Evolutionary conservation across 345 rosid genomes (phyloP).

Genomic region (Diplotaxis tenuifolia): DNA sequence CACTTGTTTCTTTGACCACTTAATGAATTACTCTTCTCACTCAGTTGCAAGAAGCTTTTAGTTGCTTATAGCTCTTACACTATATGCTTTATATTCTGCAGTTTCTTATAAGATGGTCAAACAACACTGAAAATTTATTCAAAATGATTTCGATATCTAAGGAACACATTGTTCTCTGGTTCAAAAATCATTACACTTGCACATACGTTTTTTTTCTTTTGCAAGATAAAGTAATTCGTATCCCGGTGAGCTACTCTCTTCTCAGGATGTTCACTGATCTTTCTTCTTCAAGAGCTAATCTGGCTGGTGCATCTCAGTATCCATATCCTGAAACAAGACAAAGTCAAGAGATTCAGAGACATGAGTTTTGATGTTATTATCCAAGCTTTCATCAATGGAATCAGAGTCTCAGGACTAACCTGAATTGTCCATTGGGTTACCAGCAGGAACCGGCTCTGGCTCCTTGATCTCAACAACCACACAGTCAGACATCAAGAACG

Average conservation of each 20-base stretch:
- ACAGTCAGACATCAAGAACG: constrained; percentile 95
- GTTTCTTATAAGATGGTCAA: neutral
- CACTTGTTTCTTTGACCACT: constrained; percentile 18
- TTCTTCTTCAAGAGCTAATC: neutral
- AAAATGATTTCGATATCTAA: too few relatives aligned
- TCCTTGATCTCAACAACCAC: constrained; percentile 97
- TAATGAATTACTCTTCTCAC: constrained; percentile 15
- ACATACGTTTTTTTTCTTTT: neutral
- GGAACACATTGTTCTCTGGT: neutral
- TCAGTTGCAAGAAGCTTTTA: constrained; percentile 11
- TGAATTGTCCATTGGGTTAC: constrained; percentile 93
- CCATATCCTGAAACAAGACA: constrained; percentile 29
- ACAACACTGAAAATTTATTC: neutral
- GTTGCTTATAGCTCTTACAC: too few relatives aligned
- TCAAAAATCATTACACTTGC: constrained; percentile 27
- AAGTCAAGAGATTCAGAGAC: neutral
- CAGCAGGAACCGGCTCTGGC: constrained; percentile 64
- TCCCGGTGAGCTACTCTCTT: constrained; percentile 27
- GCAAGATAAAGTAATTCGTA: constrained; percentile 20
- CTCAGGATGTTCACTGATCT: constrained; percentile 1
- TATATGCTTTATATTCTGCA: too few relatives aligned
- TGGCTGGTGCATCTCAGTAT: constrained; percentile 13
- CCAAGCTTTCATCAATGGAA: neutral
- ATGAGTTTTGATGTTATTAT: neutral
- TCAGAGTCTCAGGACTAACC: constrained; percentile 38